These are phyloP conservation scores for Fusarium algeriense DNA, from an alignment of 2,329 filamentous ascomycete species.

Conservation along the genomic window DNA sequence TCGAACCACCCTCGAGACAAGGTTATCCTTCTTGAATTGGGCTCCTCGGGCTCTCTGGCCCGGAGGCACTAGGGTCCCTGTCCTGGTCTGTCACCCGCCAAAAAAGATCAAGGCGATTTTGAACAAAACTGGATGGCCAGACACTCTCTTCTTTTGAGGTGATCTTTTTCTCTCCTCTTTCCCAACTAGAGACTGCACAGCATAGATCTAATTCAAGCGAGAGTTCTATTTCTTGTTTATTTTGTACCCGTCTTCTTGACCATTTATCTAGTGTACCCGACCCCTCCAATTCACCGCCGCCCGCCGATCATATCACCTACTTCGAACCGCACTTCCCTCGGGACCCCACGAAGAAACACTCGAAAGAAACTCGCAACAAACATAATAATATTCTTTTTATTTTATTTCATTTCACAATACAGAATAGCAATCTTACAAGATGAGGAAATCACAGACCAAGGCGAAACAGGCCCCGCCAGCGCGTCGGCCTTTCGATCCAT, in stretches of 20 bases:
- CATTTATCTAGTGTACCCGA: constrained; percentile 37
- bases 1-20: constrained; percentile 42
- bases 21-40: constrained; percentile 43
- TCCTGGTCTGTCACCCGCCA: constrained; percentile 4
- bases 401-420: background rate
- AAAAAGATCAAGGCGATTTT: constrained; percentile 20
- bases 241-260: constrained; percentile 8
- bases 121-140: constrained; percentile 25
- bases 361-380: constrained; percentile 14
- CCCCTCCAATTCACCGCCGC: constrained; percentile 26
- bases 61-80: constrained; percentile 27
- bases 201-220: constrained; percentile 13
- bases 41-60: constrained; percentile 39
- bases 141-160: constrained; percentile 20
- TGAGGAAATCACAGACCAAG: constrained; percentile 40
- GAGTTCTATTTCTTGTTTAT: constrained; percentile 7
- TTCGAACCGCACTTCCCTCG: constrained; percentile 6
- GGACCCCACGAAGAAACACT: constrained; percentile 15
- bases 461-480: constrained; percentile 21
- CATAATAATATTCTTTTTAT: constrained; percentile 13
- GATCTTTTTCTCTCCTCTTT: constrained; percentile 20
- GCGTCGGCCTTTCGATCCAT: constrained; percentile 33
- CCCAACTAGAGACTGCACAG: constrained; percentile 19
- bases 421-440: constrained; percentile 15
- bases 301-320: constrained; percentile 30